Evolutionary conservation across 2,329 filamentous ascomycete species (phyloP), one percentile per base, ranked within the genome.

Genomic region (Epichloe baconii): DNA sequence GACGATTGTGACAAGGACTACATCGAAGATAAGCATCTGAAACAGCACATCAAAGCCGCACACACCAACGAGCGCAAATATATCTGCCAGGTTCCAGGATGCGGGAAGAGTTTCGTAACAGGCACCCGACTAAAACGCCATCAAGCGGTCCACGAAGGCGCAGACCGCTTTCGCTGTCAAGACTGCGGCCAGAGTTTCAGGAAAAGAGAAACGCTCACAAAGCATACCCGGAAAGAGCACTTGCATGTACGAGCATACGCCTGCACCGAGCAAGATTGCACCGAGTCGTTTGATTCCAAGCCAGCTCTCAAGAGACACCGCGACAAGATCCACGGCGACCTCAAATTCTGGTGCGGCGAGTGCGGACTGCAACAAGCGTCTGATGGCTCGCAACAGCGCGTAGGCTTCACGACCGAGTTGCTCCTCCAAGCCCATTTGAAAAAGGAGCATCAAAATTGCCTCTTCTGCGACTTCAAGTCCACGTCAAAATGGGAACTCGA

Each of bases 181-280:
- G 83, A 80, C 36, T 95, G 89, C 67, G 77, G 78, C 17, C 79
- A 88, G 67, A 81, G 80, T 19, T 97, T 96, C 66, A 80, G 91
- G 54, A 96, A 95, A 67, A 85, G 88, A 63, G 82, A 88, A 57
- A 94, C 89, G 0, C 75, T 96, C 15, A 82, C 90, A 63, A 83
- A 86, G 48, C 91, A 97, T 64, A 79, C 95, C 55, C 80, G 83
- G 50, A 79, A 80, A 10, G 83, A 82, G 12, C 91, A 97, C 65
- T 70, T 91, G 40, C 73, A 83, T 31, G 68, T 84, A 53, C 80
- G 83, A 44, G 81, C 87, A 0, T 95, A 82, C 60, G 74, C 75
- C 5, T 97, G 91, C 65, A 71, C 73, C 1, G 73, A 83, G 52
- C 59, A 61, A 15, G 64, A 59, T 44, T 96, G 91, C 60, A 67